A percentile compares a stretch with the other conserved stretches of the same genome.
phyloP scores from a whole-genome alignment of 2,329 filamentous ascomycete genomes.

The Hypoxylon sp. region DNA sequence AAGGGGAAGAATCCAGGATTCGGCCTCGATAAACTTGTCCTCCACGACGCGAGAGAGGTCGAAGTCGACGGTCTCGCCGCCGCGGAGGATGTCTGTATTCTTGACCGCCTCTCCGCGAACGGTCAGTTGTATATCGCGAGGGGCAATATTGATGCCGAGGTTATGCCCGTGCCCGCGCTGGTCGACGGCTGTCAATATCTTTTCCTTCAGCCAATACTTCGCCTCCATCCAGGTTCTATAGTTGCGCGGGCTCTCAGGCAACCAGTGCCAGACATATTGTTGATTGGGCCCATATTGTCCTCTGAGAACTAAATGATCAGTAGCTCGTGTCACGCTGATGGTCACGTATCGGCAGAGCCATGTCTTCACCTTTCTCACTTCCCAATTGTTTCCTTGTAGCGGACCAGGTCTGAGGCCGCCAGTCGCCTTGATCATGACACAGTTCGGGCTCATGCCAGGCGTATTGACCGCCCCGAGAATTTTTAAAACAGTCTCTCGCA shows the following conservation, averaged over 20 bases:
- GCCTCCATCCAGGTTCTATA: slow-evolving; percentile 23
- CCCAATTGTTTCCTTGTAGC: slow-evolving; percentile 47
- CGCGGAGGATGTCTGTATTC: slow-evolving; percentile 28
- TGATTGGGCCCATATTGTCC: slow-evolving; percentile 44
- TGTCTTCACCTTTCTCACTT: slow-evolving; percentile 35
- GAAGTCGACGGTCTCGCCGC: slow-evolving; percentile 45
- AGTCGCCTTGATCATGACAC: slow-evolving; percentile 43
- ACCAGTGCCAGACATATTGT: slow-evolving; percentile 46
- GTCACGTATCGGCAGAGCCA: slow-evolving; percentile 48
- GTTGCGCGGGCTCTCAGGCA: slow-evolving; percentile 22
- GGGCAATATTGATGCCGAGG: slow-evolving; percentile 21
- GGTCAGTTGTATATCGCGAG: slow-evolving; percentile 35
- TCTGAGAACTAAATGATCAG: slow-evolving; percentile 43
- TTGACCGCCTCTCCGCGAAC: slow-evolving; percentile 25
- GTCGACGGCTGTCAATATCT: slow-evolving; percentile 28
- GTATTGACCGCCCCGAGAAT: slow-evolving; percentile 24
- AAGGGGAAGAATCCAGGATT: slow-evolving; percentile 46
- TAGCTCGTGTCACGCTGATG: slow-evolving; percentile 36
- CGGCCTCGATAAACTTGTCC: slow-evolving; percentile 42
- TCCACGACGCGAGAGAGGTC: slow-evolving; percentile 40
- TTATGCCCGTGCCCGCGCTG: slow-evolving; percentile 23
- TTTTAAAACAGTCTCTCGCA: slow-evolving; percentile 40
- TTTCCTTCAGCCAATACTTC: slow-evolving; percentile 32
- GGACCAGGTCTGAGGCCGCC: slow-evolving; percentile 44
- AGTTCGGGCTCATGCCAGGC: slow-evolving; percentile 20